Base-by-base conservation (phyloP, 306 rosid species). In the Pyrus pyrifolia region DNA sequence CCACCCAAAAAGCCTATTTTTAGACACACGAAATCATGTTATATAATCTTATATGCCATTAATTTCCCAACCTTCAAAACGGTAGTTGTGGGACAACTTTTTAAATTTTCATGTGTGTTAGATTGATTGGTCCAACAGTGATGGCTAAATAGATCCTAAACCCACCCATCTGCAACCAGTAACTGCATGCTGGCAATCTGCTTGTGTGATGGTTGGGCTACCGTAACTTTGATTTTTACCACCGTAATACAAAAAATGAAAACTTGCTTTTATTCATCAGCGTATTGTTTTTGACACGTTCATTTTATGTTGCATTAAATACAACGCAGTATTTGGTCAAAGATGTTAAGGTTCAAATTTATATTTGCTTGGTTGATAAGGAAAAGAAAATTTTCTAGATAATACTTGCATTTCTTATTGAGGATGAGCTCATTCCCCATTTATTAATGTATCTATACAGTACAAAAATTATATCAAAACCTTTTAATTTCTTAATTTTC, bases 31-130 rank as follows among this genome's bases (percentile, higher is more conserved):
- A 29, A 27, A 45, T 63, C 70, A 21, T 46, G 59, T 74, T 21
- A 51, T 15, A 51, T 51, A 44, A 45, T 74, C 70, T 61, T 4
- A 62, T 62, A 61, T 74, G 70, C 78, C 59, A 44, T 74, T 30
- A 45, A 45, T 12, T 45, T 74, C 18, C 10, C 6, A 13, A 46
- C 18, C 13, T 74, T 30, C n/a, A 67, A 63, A 45, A 45, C 49
- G 29, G 22, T 46, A 29, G 33, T 7, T 18, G 70, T 46, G 70
- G 70, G 21, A 59, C 78, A 51, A 15, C 8, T 1, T 51, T 51
- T 51, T 51, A 2, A 13, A 13, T 33, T 45, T 74, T 45, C 30
- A 35, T 22, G 1, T 38, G 6, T 35, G 55, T 51, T 51, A 51
- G 55, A 74, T 45, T 74, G 33, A 46, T 74, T 74, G 31, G 62